Evolutionary conservation across 306 rosid genomes (phyloP).

Genomic region (Prunus mira): DNA sequence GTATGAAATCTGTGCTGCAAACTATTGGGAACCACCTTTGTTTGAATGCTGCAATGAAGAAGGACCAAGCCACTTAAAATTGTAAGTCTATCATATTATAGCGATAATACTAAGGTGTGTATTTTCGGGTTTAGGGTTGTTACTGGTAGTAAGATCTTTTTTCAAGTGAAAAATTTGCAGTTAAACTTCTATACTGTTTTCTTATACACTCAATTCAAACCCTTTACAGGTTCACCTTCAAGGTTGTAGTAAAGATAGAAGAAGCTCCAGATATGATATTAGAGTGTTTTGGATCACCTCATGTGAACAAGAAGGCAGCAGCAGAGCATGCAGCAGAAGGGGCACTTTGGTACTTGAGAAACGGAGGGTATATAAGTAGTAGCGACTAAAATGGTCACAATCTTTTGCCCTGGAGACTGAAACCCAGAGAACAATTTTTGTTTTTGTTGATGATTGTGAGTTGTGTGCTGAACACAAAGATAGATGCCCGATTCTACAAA

Average conservation of each 20-base stretch:
- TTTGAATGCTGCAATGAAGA: constrained; percentile 76
- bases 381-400: background rate
- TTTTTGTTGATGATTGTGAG: background rate
- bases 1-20: constrained; percentile 60
- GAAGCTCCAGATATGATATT: constrained; percentile 43
- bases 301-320: constrained; percentile 63
- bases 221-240: constrained; percentile 60
- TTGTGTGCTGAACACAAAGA: background rate
- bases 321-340: constrained; percentile 82
- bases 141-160: background rate
- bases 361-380: constrained; percentile 39
- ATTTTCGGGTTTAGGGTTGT: no score
- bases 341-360: constrained; percentile 70
- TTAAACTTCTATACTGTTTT: background rate
- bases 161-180: background rate
- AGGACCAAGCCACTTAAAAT: constrained; percentile 71
- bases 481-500: background rate
- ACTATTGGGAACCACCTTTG: constrained; percentile 63
- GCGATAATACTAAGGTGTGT: background rate
- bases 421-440: background rate
- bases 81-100: constrained; percentile 30
- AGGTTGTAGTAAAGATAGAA: constrained; percentile 59
- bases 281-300: constrained; percentile 56
- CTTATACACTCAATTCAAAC: background rate
- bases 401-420: background rate